Evolutionary conservation across 1,284 basidiomycete species (phyloP).

Genomic region (Cystobasidium sp.): DNA sequence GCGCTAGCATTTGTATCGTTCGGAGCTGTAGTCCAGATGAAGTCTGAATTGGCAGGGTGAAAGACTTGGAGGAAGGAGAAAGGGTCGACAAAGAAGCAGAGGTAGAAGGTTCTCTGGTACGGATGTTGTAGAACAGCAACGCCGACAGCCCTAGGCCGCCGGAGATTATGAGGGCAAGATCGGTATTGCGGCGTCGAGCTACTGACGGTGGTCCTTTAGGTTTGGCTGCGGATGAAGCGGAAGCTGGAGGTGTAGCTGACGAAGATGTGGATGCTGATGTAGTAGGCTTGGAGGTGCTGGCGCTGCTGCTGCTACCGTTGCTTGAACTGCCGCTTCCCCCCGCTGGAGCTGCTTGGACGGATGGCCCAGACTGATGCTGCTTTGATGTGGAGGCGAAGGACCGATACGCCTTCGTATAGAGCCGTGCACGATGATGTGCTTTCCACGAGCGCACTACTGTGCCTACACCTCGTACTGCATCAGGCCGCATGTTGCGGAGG

Average conservation of each 20-base stretch:
- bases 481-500: neutral
- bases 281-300: conserved; percentile 7
- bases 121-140: conserved; percentile 30
- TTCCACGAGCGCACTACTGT: conserved; percentile 11
- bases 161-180: conserved; percentile 37
- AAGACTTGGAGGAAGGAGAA: conserved; percentile 35
- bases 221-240: neutral
- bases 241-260: neutral
- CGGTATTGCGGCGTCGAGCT: conserved; percentile 34
- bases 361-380: conserved; percentile 3
- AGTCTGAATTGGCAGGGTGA: conserved; percentile 39
- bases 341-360: conserved; percentile 24
- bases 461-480: conserved; percentile 9
- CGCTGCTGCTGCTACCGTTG: conserved; percentile 14
- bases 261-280: conserved; percentile 10
- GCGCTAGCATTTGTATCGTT: conserved; percentile 63
- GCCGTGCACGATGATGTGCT: conserved; percentile 4
- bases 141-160: conserved; percentile 32
- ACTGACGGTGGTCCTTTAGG: conserved; percentile 15
- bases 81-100: conserved; percentile 27
- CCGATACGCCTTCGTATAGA: neutral
- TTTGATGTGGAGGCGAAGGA: conserved; percentile 1
- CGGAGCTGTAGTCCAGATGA: conserved; percentile 29
- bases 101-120: conserved; percentile 4
- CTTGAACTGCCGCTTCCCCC: conserved; percentile 1